A percentile compares a stretch with the other conserved stretches of the same genome.
Conservation (phyloP, 2,329 filamentous ascomycete species). For the Aureobasidium melanogenum region DNA sequence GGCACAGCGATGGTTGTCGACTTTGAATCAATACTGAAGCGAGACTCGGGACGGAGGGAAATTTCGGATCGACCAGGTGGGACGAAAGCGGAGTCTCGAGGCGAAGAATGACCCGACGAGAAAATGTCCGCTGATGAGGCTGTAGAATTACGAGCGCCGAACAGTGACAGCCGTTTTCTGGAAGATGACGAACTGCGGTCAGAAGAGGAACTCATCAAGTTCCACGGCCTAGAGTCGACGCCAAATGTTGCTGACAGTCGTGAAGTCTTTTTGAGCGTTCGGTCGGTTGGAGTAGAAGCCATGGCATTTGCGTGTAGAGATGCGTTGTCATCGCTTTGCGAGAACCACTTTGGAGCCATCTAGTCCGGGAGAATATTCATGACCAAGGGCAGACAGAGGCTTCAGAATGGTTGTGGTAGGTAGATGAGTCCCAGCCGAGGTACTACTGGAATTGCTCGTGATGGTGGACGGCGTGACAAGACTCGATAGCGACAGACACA, state of each 20-base stretch:
- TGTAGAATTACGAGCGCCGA: conserved; percentile 1
- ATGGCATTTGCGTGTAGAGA: not conserved
- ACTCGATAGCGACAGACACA: conserved; percentile 8
- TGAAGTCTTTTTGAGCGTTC: not conserved
- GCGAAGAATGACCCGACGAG: not conserved
- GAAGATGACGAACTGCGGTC: conserved; percentile 1
- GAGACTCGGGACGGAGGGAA: conserved; percentile 1
- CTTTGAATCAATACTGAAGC: conserved; percentile 10
- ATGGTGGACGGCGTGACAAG: not conserved
- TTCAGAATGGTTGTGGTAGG: not conserved
- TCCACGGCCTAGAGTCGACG: conserved; percentile 9
- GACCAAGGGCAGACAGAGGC: not conserved
- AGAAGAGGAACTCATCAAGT: conserved; percentile 1
- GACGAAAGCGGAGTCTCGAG: not conserved
- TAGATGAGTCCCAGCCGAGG: not conserved
- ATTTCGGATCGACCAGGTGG: not conserved
- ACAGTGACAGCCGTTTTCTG: conserved; percentile 8
- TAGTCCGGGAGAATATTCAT: conserved; percentile 9
- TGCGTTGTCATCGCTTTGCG: conserved; percentile 3
- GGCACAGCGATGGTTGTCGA: not conserved
- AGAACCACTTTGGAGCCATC: conserved; percentile 10
- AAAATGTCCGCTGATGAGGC: conserved; percentile 9
- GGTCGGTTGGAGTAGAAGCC: not conserved
- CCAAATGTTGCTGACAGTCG: conserved; percentile 10
- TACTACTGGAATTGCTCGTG: not conserved